A percentile compares a stretch with the other conserved stretches of the same genome.
phyloP scores from a whole-genome alignment of 108 stramenopile genomes.

The Skeletonema tropicum region DNA sequence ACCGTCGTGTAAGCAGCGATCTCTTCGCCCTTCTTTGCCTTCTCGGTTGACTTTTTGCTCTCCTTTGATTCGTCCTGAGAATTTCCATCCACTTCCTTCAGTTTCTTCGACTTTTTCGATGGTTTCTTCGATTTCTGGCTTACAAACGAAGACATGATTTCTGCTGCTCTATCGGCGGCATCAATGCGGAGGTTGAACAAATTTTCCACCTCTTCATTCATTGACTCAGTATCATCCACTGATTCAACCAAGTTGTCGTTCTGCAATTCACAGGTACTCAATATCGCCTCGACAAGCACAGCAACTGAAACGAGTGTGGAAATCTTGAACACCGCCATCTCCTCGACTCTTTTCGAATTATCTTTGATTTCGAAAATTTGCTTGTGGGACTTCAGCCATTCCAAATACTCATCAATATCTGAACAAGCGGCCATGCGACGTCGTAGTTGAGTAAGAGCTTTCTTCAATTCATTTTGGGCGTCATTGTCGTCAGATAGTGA shows the following conservation, averaged over 20 bases:
- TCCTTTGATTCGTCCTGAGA: constrained; percentile 2
- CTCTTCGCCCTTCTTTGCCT: constrained; percentile 7
- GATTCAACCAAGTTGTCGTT: not conserved
- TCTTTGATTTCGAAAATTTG: constrained; percentile 31
- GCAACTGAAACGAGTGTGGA: constrained; percentile 34
- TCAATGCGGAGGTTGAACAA: constrained; percentile 42
- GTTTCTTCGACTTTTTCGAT: constrained; percentile 34
- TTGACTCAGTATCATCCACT: constrained; percentile 10
- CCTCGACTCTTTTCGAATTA: constrained; percentile 26
- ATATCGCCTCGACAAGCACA: constrained; percentile 21
- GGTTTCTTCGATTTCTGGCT: constrained; percentile 1
- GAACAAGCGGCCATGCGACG: constrained; percentile 29
- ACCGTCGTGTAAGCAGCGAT: constrained; percentile 6
- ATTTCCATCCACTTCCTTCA: constrained; percentile 40
- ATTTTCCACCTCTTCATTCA: constrained; percentile 29
- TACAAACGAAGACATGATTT: constrained; percentile 39
- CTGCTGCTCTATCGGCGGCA: constrained; percentile 33
- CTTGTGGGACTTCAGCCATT: constrained; percentile 34
- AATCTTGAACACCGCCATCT: constrained; percentile 34
- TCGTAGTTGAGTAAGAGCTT: constrained; percentile 25
- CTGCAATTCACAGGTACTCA: constrained; percentile 23
- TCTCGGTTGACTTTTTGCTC: constrained; percentile 4
- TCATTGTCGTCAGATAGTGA: constrained; percentile 13
- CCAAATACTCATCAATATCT: constrained; percentile 33
- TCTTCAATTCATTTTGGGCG: constrained; percentile 19